These are phyloP conservation scores for Chenopodium quinoa DNA, from an alignment of 148 eudicot species.

Conservation along the genomic window DNA sequence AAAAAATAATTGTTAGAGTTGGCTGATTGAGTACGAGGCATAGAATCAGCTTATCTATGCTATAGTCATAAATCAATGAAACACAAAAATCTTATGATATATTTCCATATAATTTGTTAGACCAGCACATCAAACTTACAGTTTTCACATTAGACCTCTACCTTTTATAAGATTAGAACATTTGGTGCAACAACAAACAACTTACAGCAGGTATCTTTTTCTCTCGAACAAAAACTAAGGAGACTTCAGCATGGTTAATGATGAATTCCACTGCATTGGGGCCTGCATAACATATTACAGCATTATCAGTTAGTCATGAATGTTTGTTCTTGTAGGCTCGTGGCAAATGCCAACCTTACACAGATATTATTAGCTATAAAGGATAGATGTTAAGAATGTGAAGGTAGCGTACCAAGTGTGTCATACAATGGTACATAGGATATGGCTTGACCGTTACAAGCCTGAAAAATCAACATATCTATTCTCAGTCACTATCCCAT, in stretches of 20 bases:
- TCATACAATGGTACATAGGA: slow-evolving; percentile 90
- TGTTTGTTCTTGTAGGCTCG: not conserved
- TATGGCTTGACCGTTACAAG: slow-evolving; percentile 81
- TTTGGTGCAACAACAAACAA: not conserved
- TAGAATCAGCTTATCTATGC: not conserved
- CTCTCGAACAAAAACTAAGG: slow-evolving; percentile 83
- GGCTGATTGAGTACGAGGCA: not conserved
- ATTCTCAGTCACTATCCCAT: not conserved
- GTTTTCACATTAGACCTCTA: not conserved
- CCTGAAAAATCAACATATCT: slow-evolving; percentile 42
- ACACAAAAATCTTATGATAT: not conserved
- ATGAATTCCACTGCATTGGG: slow-evolving; percentile 93
- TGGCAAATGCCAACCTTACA: not conserved
- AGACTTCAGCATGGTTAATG: slow-evolving; percentile 89
- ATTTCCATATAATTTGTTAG: not conserved
- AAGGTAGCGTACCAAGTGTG: slow-evolving; percentile 69
- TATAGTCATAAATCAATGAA: not conserved
- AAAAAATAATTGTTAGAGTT: not conserved
- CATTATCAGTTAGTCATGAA: not conserved
- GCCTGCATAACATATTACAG: slow-evolving; percentile 43
- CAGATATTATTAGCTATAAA: not conserved
- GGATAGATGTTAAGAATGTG: not conserved
- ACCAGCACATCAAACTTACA: not conserved
- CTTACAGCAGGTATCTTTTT: slow-evolving; percentile 73
- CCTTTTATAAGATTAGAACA: not conserved